phyloP scores from a whole-genome alignment of 257 asterid species.

The Ligustrum vulgare region DNA sequence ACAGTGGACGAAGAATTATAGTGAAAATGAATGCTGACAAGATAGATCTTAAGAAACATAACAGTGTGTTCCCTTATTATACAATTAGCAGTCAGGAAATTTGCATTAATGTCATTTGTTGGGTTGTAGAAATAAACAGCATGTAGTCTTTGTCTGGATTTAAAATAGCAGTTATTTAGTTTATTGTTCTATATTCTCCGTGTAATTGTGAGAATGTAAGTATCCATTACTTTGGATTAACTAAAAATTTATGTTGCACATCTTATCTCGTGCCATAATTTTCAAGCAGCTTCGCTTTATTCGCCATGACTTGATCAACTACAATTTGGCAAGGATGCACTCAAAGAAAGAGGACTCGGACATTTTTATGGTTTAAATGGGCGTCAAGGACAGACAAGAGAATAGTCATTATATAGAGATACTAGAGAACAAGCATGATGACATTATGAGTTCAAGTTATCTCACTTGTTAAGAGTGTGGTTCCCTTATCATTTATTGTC shows the following conservation, averaged over 20 bases:
- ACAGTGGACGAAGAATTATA: background rate
- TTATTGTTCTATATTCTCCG: too few species aligned
- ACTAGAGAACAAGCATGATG: slow-evolving; percentile 24
- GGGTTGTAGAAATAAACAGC: background rate
- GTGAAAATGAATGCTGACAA: background rate
- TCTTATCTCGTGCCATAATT: too few species aligned
- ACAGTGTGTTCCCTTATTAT: background rate
- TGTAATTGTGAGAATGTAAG: too few species aligned
- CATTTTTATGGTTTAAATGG: slow-evolving; percentile 28
- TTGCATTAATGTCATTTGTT: background rate
- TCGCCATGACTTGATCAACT: slow-evolving; percentile 47
- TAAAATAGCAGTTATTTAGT: background rate
- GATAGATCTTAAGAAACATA: background rate
- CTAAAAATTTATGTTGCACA: too few species aligned
- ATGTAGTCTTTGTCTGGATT: background rate
- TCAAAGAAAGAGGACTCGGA: slow-evolving; percentile 29
- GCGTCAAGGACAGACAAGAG: slow-evolving; percentile 19
- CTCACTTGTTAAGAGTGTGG: slow-evolving; percentile 50
- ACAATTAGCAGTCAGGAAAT: background rate
- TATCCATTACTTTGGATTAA: too few species aligned
- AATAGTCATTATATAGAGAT: slow-evolving; percentile 23
- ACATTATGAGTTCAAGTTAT: slow-evolving; percentile 37
- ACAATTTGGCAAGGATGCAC: slow-evolving; percentile 41
- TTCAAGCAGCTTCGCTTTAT: slow-evolving; percentile 85
- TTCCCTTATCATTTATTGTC: slow-evolving; percentile 50